Evolutionary conservation across 1,284 basidiomycete genomes (phyloP), one percentile per base, ranked within the genome.

Genomic region (Trametes hirsuta): DNA sequence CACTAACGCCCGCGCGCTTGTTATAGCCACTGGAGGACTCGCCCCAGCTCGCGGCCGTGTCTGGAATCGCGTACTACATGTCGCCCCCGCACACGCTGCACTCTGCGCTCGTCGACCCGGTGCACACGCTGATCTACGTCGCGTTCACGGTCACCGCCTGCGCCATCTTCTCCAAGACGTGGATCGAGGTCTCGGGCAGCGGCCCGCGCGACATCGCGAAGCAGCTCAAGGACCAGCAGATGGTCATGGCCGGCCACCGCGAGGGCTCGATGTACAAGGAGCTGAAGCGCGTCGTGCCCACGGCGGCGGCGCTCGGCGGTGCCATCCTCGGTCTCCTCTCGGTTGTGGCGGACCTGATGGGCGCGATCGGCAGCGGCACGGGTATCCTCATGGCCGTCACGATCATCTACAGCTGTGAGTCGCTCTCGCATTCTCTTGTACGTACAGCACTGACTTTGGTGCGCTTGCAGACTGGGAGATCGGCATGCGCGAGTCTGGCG

Each of bases 241-340:
- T 98, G 93, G 97, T 98, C 58, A 97, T 98, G 87, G 95, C 96
- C 24, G 96, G 97, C 58, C 96, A 98, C 76, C 90, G 95, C 66
- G 97, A 98, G 74, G 95, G 92, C 37, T 93, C 90, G 30, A 97
- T 98, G 94, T 98, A 98, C 85, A 98, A 98, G 83, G 97, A 98
- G 75, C 86, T 98, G 65, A 99, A 98, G 84, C 87, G 95, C 48
- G 91, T 98, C 66, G 97, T 99, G 66, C 97, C 97, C 0, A 98
- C 96, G 18, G 97, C 97, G 8, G 97, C 97, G 14, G 94, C 96
- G 2, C 94, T 98, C 66, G 97, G 97, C 60, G 97, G 97, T 56
- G 97, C 96, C 25, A 93, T 96, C 62, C 90, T 98, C 35, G 97
- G 97, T 49, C 81, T 97, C 22, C 81, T 98, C 21, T 94, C 92